Percentiles rank a stretch among this genome's conserved stretches.
phyloP scores from a whole-genome alignment of 352 stramenopile species.

The Globisporangium solare region DNA sequence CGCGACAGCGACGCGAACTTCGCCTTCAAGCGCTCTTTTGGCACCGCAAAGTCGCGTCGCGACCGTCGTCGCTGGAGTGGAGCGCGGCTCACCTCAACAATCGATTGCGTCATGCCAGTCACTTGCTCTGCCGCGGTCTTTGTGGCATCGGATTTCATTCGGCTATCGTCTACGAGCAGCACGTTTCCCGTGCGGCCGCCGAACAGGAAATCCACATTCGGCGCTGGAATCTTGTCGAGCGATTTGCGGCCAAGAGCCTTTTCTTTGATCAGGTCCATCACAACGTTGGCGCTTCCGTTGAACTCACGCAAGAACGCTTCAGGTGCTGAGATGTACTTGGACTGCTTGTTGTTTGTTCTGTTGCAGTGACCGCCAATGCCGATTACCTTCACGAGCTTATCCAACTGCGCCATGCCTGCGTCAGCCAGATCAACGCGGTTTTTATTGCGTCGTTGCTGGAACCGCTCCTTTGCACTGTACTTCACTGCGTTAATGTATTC shows the following conservation, averaged over 20 bases:
- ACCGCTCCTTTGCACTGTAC: constrained; percentile 49
- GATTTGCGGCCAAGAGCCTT: constrained; percentile 64
- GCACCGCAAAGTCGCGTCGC: constrained; percentile 53
- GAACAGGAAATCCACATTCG: constrained; percentile 57
- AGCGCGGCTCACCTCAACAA: constrained; percentile 60
- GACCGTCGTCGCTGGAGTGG: constrained; percentile 31
- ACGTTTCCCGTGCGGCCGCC: constrained; percentile 35
- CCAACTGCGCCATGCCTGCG: constrained; percentile 64
- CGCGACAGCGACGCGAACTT: constrained; percentile 65
- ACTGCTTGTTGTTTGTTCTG: constrained; percentile 56
- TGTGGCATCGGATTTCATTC: neutral
- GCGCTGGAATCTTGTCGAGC: constrained; percentile 60
- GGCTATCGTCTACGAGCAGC: constrained; percentile 37
- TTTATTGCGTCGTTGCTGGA: constrained; percentile 44
- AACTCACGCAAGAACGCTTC: constrained; percentile 72
- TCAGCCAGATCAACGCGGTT: constrained; percentile 72
- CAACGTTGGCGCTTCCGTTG: constrained; percentile 47
- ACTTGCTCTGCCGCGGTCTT: constrained; percentile 2
- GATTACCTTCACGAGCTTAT: constrained; percentile 63
- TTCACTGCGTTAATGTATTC: constrained; percentile 61
- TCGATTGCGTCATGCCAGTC: constrained; percentile 28
- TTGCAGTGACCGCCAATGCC: constrained; percentile 66
- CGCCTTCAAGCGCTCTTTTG: constrained; percentile 63
- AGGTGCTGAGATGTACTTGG: constrained; percentile 67
- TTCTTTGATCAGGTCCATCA: constrained; percentile 69